Evolutionary conservation across 2,329 filamentous ascomycete genomes (phyloP).

Genomic region (Sporothrix variecibatus): DNA sequence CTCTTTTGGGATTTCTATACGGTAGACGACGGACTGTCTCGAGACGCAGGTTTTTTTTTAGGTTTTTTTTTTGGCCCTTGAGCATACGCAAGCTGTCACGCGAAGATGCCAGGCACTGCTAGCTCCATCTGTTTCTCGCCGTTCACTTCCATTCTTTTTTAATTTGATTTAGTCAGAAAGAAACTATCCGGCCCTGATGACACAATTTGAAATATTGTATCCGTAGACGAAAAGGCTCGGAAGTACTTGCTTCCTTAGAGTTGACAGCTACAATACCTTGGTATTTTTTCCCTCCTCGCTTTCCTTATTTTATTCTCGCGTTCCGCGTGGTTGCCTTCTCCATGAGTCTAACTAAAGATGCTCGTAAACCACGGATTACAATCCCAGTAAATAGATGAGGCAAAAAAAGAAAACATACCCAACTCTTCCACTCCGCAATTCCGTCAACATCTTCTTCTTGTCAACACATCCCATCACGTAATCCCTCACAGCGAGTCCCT

Average conservation of each 20-base stretch:
- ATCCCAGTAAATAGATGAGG: background rate
- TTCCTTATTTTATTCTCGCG: background rate
- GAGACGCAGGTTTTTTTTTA: background rate
- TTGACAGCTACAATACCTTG: background rate
- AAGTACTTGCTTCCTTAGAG: background rate
- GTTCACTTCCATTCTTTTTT: background rate
- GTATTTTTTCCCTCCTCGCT: background rate
- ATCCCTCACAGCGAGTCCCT: background rate
- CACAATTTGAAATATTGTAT: background rate
- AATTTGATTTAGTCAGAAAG: background rate
- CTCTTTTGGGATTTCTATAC: slow-evolving; percentile 13
- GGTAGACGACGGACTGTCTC: background rate
- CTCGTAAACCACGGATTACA: background rate
- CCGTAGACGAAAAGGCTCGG: background rate
- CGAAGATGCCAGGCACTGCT: background rate
- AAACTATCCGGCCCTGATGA: background rate
- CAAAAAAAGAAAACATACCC: background rate
- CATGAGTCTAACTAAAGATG: background rate
- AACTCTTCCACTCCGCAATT: background rate
- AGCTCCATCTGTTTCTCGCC: background rate
- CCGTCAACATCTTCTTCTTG: background rate
- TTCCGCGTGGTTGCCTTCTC: background rate
- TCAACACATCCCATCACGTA: background rate
- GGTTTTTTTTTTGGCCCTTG: background rate
- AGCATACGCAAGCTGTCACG: background rate